A percentile compares a stretch with the other conserved stretches of the same genome.
phyloP scores from a whole-genome alignment of 148 eudicot genomes.

The Salicornia ramosissima region DNA sequence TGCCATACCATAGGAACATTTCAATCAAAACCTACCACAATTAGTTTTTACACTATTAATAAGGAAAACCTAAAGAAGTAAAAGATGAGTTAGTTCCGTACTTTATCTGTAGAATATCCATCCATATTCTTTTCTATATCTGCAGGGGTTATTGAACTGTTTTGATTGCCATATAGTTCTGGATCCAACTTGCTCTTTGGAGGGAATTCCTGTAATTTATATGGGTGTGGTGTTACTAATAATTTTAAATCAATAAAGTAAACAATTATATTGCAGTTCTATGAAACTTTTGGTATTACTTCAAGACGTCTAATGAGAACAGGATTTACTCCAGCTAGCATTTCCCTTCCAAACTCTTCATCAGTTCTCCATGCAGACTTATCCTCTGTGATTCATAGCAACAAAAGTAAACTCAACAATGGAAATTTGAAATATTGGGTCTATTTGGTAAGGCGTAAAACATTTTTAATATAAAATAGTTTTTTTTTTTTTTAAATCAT shows the following conservation, averaged over 20 bases:
- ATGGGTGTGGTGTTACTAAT: neutral
- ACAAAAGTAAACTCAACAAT: neutral
- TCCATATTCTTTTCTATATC: constrained; percentile 64
- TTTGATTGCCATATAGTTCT: constrained; percentile 59
- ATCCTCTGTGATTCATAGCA: constrained; percentile 39
- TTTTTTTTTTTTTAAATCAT: too few species aligned
- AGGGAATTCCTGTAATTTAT: constrained; percentile 61
- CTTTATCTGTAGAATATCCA: constrained; percentile 53
- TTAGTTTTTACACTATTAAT: too few species aligned
- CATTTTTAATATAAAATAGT: too few species aligned
- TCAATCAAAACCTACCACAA: too few species aligned
- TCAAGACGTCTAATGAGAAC: constrained; percentile 56
- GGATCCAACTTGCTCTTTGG: constrained; percentile 70
- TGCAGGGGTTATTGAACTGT: constrained; percentile 60
- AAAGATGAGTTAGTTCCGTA: too few species aligned
- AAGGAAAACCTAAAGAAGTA: neutral
- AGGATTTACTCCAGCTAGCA: constrained; percentile 96
- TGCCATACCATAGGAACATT: too few species aligned
- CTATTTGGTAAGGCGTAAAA: too few species aligned
- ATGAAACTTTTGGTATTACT: constrained; percentile 31
- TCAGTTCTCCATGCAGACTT: constrained; percentile 90
- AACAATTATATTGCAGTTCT: neutral
- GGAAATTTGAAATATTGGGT: too few species aligned
- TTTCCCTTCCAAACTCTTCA: constrained; percentile 88
- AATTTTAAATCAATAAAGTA: neutral